Conservation (phyloP, 1,284 basidiomycete species). For the Tausonia pullulans region DNA sequence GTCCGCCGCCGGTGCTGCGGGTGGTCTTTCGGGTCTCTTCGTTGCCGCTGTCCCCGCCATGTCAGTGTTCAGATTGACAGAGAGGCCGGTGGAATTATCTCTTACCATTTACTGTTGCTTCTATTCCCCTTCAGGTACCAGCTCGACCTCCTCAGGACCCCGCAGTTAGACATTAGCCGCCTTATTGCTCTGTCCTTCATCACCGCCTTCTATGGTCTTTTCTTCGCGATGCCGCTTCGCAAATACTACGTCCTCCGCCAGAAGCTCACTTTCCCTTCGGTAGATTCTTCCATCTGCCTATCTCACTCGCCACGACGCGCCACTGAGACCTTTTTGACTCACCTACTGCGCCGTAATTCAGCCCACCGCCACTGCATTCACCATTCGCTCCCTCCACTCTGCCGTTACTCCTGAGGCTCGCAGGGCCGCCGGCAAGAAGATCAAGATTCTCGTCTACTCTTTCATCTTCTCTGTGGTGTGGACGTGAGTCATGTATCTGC, state of each 20-base stretch:
- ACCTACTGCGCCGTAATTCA: constrained; percentile 26
- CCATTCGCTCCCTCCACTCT: constrained; percentile 52
- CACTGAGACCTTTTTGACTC: no score
- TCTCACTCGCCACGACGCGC: no score
- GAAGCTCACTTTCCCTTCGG: no score
- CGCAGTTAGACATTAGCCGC: constrained; percentile 21
- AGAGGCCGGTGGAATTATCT: not conserved
- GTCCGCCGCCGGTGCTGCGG: constrained; percentile 41
- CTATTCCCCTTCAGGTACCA: not conserved
- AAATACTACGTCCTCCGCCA: constrained; percentile 50
- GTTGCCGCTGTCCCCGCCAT: constrained; percentile 56
- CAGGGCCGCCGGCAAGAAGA: constrained; percentile 46
- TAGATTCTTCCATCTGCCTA: no score
- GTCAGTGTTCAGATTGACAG: constrained; percentile 30
- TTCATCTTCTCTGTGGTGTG: constrained; percentile 44
- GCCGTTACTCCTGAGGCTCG: constrained; percentile 40
- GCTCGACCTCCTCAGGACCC: not conserved
- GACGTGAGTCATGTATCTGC: constrained; percentile 26
- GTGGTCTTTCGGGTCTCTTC: constrained; percentile 44
- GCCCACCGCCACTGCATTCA: constrained; percentile 56
- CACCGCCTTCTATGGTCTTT: constrained; percentile 51
- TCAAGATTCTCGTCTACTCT: constrained; percentile 42
- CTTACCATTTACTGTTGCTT: not conserved
- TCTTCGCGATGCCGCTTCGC: constrained; percentile 54
- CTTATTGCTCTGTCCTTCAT: constrained; percentile 48